These are phyloP conservation scores for Cystobasidium tubakii DNA, from an alignment of 768 basidiomycete genomes.

Conservation along the genomic window DNA sequence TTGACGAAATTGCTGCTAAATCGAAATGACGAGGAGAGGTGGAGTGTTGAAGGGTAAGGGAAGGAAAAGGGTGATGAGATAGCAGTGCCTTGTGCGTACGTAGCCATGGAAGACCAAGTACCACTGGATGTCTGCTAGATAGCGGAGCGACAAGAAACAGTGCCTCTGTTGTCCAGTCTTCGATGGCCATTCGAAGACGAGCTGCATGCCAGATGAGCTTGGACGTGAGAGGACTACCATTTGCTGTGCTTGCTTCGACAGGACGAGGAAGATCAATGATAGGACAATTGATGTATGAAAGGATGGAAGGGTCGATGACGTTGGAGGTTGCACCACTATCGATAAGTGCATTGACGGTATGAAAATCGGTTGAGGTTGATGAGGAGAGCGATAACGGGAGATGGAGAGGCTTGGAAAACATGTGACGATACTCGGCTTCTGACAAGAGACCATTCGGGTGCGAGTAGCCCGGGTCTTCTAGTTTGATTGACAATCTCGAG, in stretches of 20 bases:
- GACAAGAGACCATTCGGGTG: neutral
- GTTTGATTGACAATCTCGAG: neutral
- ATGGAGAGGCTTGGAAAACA: too few relatives aligned
- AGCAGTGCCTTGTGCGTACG: neutral
- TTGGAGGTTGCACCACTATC: neutral
- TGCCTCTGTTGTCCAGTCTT: neutral
- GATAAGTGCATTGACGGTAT: too few relatives aligned
- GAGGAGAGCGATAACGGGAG: too few relatives aligned
- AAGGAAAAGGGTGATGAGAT: neutral
- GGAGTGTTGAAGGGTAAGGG: neutral
- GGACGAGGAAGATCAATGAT: neutral
- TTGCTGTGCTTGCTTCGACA: neutral
- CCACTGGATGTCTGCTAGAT: neutral
- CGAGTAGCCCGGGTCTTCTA: neutral
- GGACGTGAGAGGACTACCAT: neutral
- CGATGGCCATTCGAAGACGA: constrained; percentile 9
- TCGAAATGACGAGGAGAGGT: neutral
- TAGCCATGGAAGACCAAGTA: constrained; percentile 5
- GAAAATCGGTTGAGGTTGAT: too few relatives aligned
- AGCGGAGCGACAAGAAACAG: neutral
- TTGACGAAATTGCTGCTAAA: too few relatives aligned
- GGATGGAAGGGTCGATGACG: neutral
- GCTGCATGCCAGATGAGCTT: constrained; percentile 8
- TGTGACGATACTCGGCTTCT: too few relatives aligned
- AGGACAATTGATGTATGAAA: neutral